phyloP scores from a whole-genome alignment of 345 rosid species.

The Ricinus communis region DNA sequence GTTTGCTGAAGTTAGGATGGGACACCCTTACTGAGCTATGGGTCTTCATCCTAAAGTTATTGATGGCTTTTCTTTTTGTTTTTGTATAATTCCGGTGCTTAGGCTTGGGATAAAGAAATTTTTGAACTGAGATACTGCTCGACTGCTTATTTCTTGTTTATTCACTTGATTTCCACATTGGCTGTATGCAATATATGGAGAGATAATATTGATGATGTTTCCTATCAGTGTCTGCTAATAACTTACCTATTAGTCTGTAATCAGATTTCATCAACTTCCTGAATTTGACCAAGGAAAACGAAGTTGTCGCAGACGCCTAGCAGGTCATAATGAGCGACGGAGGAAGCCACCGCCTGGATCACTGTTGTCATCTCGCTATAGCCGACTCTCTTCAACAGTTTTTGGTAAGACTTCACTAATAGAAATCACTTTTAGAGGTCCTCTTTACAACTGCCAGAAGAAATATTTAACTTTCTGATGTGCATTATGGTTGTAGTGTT shows the following conservation, averaged over 20 bases:
- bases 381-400: conserved; percentile 50
- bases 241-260: neutral
- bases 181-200: no score
- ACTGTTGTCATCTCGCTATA: conserved; percentile 52
- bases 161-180: neutral
- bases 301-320: conserved; percentile 92
- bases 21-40: neutral
- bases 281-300: conserved; percentile 96
- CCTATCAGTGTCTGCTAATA: neutral
- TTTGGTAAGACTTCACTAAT: conserved; percentile 45
- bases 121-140: neutral
- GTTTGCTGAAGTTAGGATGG: neutral
- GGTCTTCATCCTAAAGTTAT: neutral
- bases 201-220: neutral
- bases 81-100: neutral
- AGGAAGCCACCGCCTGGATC: conserved; percentile 88
- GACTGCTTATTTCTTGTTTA: neutral
- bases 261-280: conserved; percentile 87
- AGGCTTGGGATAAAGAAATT: neutral
- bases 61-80: neutral
- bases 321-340: conserved; percentile 92
- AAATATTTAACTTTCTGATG: neutral
- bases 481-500: neutral
- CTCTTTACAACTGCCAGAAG: neutral
- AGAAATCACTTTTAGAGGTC: neutral